phyloP scores from a whole-genome alignment of 345 rosid species.

The Streptanthus diversifolius region DNA sequence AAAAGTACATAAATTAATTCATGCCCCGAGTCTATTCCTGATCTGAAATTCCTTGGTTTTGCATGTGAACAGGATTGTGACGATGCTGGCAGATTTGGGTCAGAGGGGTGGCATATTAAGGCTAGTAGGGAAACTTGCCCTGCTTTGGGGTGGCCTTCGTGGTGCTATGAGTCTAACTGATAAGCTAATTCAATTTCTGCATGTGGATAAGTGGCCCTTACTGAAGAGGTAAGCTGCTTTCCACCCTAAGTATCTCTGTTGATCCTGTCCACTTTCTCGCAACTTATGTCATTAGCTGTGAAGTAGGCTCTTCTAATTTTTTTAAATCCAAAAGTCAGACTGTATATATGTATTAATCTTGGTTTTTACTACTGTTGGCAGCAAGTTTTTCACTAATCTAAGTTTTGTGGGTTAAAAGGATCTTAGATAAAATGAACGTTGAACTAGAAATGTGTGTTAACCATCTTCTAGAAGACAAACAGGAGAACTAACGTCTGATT shows the following conservation, averaged over 20 bases:
- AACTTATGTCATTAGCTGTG: not conserved
- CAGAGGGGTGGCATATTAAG: conserved; percentile 88
- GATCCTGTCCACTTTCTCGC: too few species aligned
- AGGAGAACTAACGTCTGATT: not conserved
- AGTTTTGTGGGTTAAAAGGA: not conserved
- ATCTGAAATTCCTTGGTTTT: conserved; percentile 8
- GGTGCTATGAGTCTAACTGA: conserved; percentile 93
- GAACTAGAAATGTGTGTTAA: not conserved
- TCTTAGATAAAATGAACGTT: not conserved
- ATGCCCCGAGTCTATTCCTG: conserved; percentile 11
- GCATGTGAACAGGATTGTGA: conserved; percentile 62
- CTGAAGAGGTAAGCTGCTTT: conserved; percentile 60
- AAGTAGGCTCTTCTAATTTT: not conserved
- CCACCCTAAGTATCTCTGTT: conserved; percentile 14
- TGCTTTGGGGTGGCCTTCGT: conserved; percentile 99
- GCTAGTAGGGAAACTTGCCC: conserved; percentile 86
- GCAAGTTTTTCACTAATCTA: not conserved
- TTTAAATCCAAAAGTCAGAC: not conserved
- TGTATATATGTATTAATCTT: not conserved
- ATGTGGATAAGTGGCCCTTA: conserved; percentile 70
- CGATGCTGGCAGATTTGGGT: conserved; percentile 80
- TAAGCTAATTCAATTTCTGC: conserved; percentile 72
- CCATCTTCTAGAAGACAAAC: not conserved
- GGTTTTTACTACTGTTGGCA: not conserved
- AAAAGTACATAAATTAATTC: not conserved